phyloP scores from a whole-genome alignment of 2,329 filamentous ascomycete genomes.

The Colletotrichum salicis region DNA sequence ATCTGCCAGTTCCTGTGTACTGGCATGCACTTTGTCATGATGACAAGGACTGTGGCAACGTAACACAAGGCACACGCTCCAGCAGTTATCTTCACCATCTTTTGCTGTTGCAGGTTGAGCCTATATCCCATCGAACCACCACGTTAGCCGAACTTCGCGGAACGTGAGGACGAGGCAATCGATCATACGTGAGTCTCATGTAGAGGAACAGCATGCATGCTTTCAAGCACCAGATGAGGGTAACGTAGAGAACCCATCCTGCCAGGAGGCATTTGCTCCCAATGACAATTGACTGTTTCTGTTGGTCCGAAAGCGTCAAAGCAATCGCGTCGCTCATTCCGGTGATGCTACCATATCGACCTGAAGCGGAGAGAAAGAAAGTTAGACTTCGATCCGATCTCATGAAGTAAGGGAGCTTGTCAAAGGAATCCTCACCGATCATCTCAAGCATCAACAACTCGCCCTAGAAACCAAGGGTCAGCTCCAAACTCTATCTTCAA shows the following conservation, averaged over 20 bases:
- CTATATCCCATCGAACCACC: constrained; percentile 7
- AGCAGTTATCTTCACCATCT: constrained; percentile 36
- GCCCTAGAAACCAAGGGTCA: background rate
- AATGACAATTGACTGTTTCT: constrained; percentile 36
- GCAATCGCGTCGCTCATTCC: constrained; percentile 39
- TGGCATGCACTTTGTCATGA: constrained; percentile 38
- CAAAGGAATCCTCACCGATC: constrained; percentile 14
- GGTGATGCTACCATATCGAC: constrained; percentile 39
- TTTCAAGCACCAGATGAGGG: constrained; percentile 55
- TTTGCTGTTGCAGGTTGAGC: constrained; percentile 37
- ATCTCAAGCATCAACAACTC: constrained; percentile 25
- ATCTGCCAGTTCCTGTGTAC: constrained; percentile 42
- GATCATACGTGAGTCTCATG: constrained; percentile 28
- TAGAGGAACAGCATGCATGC: constrained; percentile 55
- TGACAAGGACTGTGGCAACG: constrained; percentile 38
- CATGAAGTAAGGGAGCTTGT: background rate
- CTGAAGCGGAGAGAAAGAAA: constrained; percentile 37
- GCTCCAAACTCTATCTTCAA: background rate
- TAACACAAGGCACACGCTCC: constrained; percentile 34
- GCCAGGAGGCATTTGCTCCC: constrained; percentile 44
- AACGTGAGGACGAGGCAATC: background rate
- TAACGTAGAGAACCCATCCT: constrained; percentile 54
- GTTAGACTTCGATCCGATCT: background rate
- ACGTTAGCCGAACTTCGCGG: background rate
- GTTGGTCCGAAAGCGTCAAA: constrained; percentile 23